Evolutionary conservation across 371 early-diverging fungal species (phyloP), one percentile per base, ranked within the genome.

Genomic region (Batrachochytrium dendrobatidis): DNA sequence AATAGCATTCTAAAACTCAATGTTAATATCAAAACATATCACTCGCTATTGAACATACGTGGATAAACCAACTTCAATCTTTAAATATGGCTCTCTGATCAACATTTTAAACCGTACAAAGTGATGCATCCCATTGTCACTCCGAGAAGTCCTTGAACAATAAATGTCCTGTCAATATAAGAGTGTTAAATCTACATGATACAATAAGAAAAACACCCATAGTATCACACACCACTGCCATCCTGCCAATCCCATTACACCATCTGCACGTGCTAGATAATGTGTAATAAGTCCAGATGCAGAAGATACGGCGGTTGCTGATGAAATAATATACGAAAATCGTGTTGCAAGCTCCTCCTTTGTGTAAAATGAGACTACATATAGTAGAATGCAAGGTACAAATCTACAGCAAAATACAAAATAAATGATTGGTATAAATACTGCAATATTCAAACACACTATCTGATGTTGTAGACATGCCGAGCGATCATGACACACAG

Each of bases 281-380:
- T 66, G 55, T 3, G 61, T 56, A 55, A 69, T 54, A 25, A 64
- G 53, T 18, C 60, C 66, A 6, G 48, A 33, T 45, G 66, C 63
- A 25, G 64, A 34, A 29, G 29, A 48, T 17, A 58, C 62, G 45
- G 61, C 48, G 4, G 64, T 65, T 17, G 63, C 65, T 28, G 60
- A 63, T n/a, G 52, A 60, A 1, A 70, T 63, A 22, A 70, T 57
- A 52, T 49, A 62, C 7, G 61, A 45, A 34, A 66, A 45, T 26
- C 70, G 48, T 10, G 63, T 60, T 24, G 70, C 64, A 26, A 54
- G 35, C 35, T 70, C 70, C 39, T 70, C 67, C 22, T 60, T 24
- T 15, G 70, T 70, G 60, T 66, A 70, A 44, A 70, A 70, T 10
- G 53, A 57, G 28, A 55, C 17, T 15, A 66, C 31, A 48, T 70